Percentiles rank a stretch among this genome's conserved stretches.
Evolutionary conservation across 2,329 filamentous ascomycete genomes (phyloP).

Genomic region (Aureobasidium mangrovei): DNA sequence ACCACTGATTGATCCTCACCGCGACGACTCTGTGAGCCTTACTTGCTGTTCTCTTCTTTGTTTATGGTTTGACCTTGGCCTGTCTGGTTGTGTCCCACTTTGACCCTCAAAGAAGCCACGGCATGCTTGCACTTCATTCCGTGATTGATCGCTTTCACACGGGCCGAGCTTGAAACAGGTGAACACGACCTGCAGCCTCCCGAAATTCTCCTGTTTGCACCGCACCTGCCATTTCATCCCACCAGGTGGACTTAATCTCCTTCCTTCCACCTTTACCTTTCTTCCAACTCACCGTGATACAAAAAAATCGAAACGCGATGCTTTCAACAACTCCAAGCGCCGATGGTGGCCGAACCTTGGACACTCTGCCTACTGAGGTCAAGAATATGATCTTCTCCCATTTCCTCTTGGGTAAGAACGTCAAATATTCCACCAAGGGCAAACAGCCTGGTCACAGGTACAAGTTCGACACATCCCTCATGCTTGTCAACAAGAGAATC

Average conservation of each 20-base stretch:
- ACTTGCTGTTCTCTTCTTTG: not conserved
- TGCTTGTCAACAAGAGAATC: conserved; percentile 9
- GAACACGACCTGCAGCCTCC: not conserved
- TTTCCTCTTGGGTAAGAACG: conserved; percentile 4
- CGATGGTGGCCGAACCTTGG: conserved; percentile 1
- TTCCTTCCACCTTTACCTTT: not conserved
- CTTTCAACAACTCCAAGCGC: not conserved
- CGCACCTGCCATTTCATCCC: not conserved
- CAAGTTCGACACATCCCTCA: not conserved
- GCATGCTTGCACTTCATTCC: not conserved
- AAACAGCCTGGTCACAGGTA: not conserved
- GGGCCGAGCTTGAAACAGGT: not conserved
- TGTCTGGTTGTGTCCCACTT: not conserved
- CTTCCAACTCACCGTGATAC: not conserved
- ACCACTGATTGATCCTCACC: no score
- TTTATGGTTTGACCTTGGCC: not conserved
- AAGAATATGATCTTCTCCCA: conserved; percentile 7
- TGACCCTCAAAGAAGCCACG: not conserved
- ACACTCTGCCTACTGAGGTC: not conserved
- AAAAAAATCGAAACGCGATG: not conserved
- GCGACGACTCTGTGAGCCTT: no score
- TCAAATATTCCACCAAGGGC: not conserved
- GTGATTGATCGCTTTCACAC: not conserved
- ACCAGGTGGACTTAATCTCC: not conserved
- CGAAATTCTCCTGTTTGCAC: not conserved